Evolutionary conservation across 441 rosid species (phyloP), one percentile per base, ranked within the genome.

Genomic region (Populus trichocarpa): DNA sequence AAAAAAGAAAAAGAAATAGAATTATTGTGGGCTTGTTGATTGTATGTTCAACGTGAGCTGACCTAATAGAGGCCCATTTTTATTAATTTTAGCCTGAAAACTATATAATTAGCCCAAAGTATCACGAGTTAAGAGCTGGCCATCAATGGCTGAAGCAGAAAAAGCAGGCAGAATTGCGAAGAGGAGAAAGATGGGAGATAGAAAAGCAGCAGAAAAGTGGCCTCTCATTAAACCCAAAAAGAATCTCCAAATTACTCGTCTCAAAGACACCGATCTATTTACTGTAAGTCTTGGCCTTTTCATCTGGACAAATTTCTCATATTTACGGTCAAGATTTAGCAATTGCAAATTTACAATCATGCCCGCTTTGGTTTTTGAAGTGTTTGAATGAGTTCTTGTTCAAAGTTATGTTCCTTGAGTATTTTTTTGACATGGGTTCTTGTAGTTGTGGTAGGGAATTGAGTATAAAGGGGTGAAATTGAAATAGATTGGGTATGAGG

Each of bases 241-340:
- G 14, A 85, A 89, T 80, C 94, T 93, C 79, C 89, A 75, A 66
- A 78, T 91, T 67, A 80, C 81, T 75, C 87, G 78, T 77, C 90
- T 96, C 69, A 96, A 91, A 83, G 93, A 90, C 38, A 76, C 75
- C 59, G 99, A 96, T 87, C 99, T 93, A 71, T 93, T 96, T 85
- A 92, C 94, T 18, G 99, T 93, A 85, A 22, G 89, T 77, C 68
- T 26, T 30, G 18, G 13, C 33, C 5, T 71, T 53, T 40, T 18
- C 38, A 8, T n/a, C 6, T 66, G 36, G 67, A 69, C 20, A 46
- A 4, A 14, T 46, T 46, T 46, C 57, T 46, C 20, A 13, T 46
- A 13, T 46, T 14, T 13, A 46, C 13, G 57, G 20, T 46, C 57
- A 46, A 13, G 20, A 14, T 46, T 46, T 46, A 46, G 57, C 57